Base-by-base conservation (phyloP, 1,139 yeast genomes). In the Hansenula lynferdii region DNA sequence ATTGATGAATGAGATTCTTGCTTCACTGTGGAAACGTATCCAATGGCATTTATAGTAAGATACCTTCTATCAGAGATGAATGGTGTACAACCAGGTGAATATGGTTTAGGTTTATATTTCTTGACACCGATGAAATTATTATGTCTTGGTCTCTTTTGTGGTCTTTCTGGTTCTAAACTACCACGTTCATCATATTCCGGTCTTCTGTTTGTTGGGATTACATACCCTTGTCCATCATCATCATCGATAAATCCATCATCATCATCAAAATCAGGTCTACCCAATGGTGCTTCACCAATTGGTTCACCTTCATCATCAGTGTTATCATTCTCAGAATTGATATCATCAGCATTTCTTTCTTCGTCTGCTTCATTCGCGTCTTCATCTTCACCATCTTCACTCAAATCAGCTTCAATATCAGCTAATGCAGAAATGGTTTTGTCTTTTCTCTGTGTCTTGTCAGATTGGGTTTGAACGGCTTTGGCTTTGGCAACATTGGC, bases 11-110 rank as follows among this genome's bases (percentile, higher is more conserved):
- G 74, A 0, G 53, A 58, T 26, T 65, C 76, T 45, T 76, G 85
- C 44, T 73, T 72, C 16, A 86, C 95, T 0, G 85, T 70, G 81
- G 96, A 85, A 0, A 81, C 82, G 55, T 85, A 85, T 0, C 97
- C 97, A 28, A 80, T 64, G 8, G 84, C 69, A 51, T 86, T 87
- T 74, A 92, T 85, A 25, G 87, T 78, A 38, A 92, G 64, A 54
- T 89, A 90, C 42, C 96, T 70, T 59, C 95, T 75, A 39, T 64
- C 75, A 37, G 72, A 65, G 28, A 63, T 66, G 80, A 94, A 92
- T 0, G 96, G 96, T 0, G 97, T 89, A 4, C 85, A 76, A 1
- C 97, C 97, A 1, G 89, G 86, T 6, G 75, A 67, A 38, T 62
- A 65, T 6, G 78, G 77, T 37, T 51, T 57, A 11, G 57, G 31